Base-by-base conservation (phyloP, 1,284 basidiomycete genomes). In the Ustilago nuda region DNA sequence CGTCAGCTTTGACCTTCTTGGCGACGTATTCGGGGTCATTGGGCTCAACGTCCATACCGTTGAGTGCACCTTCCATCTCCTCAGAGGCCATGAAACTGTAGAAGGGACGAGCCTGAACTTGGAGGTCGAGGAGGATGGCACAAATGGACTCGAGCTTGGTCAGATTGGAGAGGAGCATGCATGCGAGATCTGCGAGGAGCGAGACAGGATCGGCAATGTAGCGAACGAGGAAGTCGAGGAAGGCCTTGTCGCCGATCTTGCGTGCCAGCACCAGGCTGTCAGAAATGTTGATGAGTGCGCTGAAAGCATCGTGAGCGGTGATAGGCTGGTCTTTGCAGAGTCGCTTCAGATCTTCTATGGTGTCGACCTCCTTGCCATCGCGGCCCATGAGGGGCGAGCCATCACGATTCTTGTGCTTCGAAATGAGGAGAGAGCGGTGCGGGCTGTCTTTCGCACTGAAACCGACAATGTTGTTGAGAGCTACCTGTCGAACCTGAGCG, bases 91-190 rank as follows among this genome's bases (percentile, higher is more conserved):
- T 71, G 61, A 85, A 84, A 39, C 69, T 75, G 67, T 85, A 84
- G 58, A 84, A 81, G 1, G 82, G 82, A 33, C 75, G 71, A 15
- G 79, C 73, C 30, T 80, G 78, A 41, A 85, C 80, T 39, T 76
- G 90, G 37, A 95, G 87, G 3, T 89, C 88, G 4, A 95, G 88
- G 11, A 98, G 87, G 1, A 89, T 86, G 3, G 90, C 88, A 72
- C 92, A 92, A 56, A 93, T 89, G 0, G 89, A 87, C 5, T 93
- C 89, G 59, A 93, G 91, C 13, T 93, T 90, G 15, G 94, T 94
- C 50, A 98, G 88, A 87, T 99, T 99, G 19, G 95, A 98, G 7
- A 99, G 89, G 1, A 99, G 89, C 97, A 99, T 99, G 36, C 94
- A 91, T 1, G 95, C 94, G 11, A 98, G 90, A 87, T 98, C 96